Percentiles rank a stretch among this genome's conserved stretches.
Conservation (phyloP, 108 stramenopile genomes). For the Epithemia pelagica region DNA sequence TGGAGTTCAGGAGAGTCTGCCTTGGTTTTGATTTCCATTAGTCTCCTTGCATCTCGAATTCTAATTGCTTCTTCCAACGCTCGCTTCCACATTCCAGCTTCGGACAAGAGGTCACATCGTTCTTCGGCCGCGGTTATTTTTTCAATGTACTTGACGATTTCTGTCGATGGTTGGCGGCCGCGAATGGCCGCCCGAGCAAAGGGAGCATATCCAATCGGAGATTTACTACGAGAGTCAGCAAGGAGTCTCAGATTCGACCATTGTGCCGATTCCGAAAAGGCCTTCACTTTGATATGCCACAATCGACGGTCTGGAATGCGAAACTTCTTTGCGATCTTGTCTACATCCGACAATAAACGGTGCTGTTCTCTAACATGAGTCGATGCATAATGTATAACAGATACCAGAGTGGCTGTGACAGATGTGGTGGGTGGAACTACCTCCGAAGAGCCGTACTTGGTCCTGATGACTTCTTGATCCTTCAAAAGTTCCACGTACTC, state of each 20-base stretch:
- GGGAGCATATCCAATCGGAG: slow-evolving; percentile 78
- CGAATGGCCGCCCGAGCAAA: slow-evolving; percentile 79
- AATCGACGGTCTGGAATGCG: slow-evolving; percentile 77
- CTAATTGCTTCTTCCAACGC: slow-evolving; percentile 70
- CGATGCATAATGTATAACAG: slow-evolving; percentile 57
- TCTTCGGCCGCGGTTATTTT: slow-evolving; percentile 61
- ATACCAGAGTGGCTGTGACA: slow-evolving; percentile 55
- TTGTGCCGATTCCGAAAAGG: slow-evolving; percentile 62
- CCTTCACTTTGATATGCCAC: slow-evolving; percentile 79
- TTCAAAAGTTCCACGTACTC: slow-evolving; percentile 63
- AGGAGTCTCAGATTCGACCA: slow-evolving; percentile 63
- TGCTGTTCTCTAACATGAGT: slow-evolving; percentile 58
- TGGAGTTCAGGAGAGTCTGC: slow-evolving; percentile 67
- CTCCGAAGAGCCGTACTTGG: slow-evolving; percentile 46
- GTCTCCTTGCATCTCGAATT: slow-evolving; percentile 51
- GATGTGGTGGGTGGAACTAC: slow-evolving; percentile 65
- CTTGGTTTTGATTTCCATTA: slow-evolving; percentile 53
- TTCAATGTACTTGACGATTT: slow-evolving; percentile 67
- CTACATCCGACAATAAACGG: slow-evolving; percentile 60
- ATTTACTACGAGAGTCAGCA: slow-evolving; percentile 69
- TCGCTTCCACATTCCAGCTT: slow-evolving; percentile 61
- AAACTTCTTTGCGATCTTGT: slow-evolving; percentile 80
- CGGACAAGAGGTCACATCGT: slow-evolving; percentile 62
- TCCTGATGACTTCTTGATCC: slow-evolving; percentile 68
- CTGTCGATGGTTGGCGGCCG: slow-evolving; percentile 37